Percentiles rank a stretch among this genome's conserved stretches.
Conservation (phyloP, 805 yeast genomes). For the Ascoidea asiatica region DNA sequence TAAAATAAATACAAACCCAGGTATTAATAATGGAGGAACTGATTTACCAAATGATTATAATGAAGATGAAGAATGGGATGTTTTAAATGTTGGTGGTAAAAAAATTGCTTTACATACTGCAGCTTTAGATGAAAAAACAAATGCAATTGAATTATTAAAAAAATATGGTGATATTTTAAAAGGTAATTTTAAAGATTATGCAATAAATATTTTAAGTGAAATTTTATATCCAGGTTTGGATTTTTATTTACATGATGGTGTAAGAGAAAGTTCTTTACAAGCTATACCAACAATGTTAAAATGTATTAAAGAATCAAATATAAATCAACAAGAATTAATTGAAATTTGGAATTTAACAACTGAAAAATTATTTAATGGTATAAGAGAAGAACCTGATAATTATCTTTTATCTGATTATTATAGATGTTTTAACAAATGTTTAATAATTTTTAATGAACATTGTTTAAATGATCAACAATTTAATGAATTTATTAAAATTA, state of each 20-base stretch:
- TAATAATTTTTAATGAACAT: conserved; percentile 54
- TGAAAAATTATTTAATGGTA: conserved; percentile 50
- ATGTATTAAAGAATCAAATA: conserved; percentile 39
- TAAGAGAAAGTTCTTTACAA: conserved; percentile 80
- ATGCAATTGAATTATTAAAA: conserved; percentile 79
- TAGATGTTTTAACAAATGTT: conserved; percentile 51
- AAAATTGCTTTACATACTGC: conserved; percentile 93
- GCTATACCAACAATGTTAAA: conserved; percentile 66
- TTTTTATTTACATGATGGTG: conserved; percentile 89
- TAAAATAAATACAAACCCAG: too few species aligned
- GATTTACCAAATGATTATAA: conserved; percentile 72
- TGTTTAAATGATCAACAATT: conserved; percentile 44
- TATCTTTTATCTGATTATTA: conserved; percentile 74
- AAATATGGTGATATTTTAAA: conserved; percentile 77
- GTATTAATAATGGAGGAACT: too few species aligned
- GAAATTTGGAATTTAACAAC: conserved; percentile 63
- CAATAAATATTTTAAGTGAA: conserved; percentile 60
- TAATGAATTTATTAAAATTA: conserved; percentile 39
- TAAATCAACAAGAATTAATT: conserved; percentile 39
- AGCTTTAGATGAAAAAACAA: conserved; percentile 83
- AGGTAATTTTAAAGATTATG: conserved; percentile 73
- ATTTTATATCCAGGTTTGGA: conserved; percentile 81
- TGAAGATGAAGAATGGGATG: conserved; percentile 68
- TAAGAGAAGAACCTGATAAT: conserved; percentile 69
- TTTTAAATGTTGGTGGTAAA: conserved; percentile 80